These are phyloP conservation scores for Hirschioporus abietinus DNA, from an alignment of 768 basidiomycete species.

Conservation along the genomic window DNA sequence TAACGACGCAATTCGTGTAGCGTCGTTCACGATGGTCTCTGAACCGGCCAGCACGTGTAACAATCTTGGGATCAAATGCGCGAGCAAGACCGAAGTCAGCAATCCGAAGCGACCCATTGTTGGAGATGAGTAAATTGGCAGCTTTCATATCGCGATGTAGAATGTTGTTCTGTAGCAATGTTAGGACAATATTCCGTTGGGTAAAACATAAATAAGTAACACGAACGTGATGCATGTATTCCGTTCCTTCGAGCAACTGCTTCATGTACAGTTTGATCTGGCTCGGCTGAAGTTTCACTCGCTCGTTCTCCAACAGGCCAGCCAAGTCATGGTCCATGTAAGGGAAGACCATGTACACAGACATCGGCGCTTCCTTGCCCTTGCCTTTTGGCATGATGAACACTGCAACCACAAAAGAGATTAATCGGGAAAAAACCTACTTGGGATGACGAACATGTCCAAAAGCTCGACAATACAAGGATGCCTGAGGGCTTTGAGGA, in stretches of 20 bases:
- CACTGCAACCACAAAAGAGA: constrained; percentile 1
- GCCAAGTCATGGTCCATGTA: constrained; percentile 99
- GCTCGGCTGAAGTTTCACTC: constrained; percentile 74
- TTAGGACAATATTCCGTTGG: constrained; percentile 11
- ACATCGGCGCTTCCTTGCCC: constrained; percentile 59
- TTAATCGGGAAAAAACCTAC: constrained; percentile 35
- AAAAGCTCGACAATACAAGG: constrained; percentile 80
- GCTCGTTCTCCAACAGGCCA: constrained; percentile 87
- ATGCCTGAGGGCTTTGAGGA: constrained; percentile 85
- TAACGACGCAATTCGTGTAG: constrained; percentile 95
- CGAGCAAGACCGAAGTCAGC: constrained; percentile 97
- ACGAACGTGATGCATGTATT: constrained; percentile 90
- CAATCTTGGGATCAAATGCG: constrained; percentile 54
- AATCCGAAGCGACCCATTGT: constrained; percentile 76
- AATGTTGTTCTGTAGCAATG: constrained; percentile 72
- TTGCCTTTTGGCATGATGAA: constrained; percentile 40
- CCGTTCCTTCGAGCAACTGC: constrained; percentile 93
- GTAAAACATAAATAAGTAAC: constrained; percentile 8
- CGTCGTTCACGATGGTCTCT: constrained; percentile 51
- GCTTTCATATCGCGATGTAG: constrained; percentile 99
- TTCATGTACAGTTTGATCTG: constrained; percentile 96
- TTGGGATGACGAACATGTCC: constrained; percentile 88
- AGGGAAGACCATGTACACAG: constrained; percentile 98
- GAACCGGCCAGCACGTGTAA: constrained; percentile 27
- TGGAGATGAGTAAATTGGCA: constrained; percentile 91